These are phyloP conservation scores for Fusarium sp. DNA, from an alignment of 2,329 filamentous ascomycete species.

Conservation along the genomic window DNA sequence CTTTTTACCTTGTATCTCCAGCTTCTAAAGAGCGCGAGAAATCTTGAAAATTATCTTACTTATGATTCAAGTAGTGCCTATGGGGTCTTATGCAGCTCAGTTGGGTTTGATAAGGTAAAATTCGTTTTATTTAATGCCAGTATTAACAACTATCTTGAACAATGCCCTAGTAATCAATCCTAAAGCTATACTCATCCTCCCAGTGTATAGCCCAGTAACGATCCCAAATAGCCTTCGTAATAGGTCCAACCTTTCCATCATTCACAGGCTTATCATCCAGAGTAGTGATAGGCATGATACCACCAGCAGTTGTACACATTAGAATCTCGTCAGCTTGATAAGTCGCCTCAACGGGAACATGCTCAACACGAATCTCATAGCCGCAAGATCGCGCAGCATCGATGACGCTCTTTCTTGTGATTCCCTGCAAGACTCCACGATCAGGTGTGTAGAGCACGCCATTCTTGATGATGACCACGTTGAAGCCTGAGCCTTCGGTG, in stretches of 20 bases:
- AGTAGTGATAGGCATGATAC: slow-evolving; percentile 60
- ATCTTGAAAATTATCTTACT: background rate
- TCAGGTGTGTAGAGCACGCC: slow-evolving; percentile 56
- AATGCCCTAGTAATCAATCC: slow-evolving; percentile 12
- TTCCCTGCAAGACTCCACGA: slow-evolving; percentile 57
- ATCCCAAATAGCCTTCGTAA: slow-evolving; percentile 61
- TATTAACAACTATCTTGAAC: rapidly evolving
- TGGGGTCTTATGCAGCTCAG: too few species aligned
- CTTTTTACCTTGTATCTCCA: background rate
- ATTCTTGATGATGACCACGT: slow-evolving; percentile 57
- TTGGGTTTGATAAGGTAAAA: background rate
- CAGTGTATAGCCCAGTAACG: slow-evolving; percentile 49
- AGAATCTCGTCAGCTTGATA: slow-evolving; percentile 60
- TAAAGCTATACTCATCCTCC: slow-evolving; percentile 29
- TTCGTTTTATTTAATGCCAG: background rate
- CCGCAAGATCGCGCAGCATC: slow-evolving; percentile 50
- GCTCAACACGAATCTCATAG: slow-evolving; percentile 43
- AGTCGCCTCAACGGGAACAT: slow-evolving; percentile 4
- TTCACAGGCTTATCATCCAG: slow-evolving; percentile 55
- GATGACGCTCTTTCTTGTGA: slow-evolving; percentile 59
- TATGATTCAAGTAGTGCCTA: too few species aligned
- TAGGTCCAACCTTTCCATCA: slow-evolving; percentile 53
- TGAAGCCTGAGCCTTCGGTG: slow-evolving; percentile 61
- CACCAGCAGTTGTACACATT: slow-evolving; percentile 63
- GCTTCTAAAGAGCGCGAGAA: background rate